Evolutionary conservation across 495 filamentous ascomycete genomes (phyloP), one percentile per base, ranked within the genome.

Genomic region (Chaetomium cochliodes): DNA sequence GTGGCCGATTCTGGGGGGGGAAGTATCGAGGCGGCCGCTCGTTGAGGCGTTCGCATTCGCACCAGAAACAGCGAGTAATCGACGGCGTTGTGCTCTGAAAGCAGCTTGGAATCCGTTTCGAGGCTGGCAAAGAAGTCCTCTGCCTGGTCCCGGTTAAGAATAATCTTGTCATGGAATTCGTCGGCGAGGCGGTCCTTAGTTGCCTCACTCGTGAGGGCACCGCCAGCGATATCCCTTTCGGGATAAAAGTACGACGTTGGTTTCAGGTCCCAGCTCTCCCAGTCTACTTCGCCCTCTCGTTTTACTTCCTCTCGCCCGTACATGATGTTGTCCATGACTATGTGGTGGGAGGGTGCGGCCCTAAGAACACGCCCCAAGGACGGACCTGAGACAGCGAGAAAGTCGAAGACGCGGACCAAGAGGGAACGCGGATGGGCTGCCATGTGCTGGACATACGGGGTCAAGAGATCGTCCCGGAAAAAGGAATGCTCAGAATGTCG

Each of bases 191-290:
- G 81, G 37, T 77, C 78, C 66, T 86, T 80, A 13, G 86, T 87
- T 3, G 80, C 81, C 56, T 88, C 77, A 50, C 82, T 84, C 0
- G 87, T 79, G 0, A 91, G 75, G 0, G 76, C 73, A 0, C 84
- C 85, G 2, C 84, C 85, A 0, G 87, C 75, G 11, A 91, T 78
- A 60, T 91, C 88, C 1, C 88, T 77, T 74, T 90, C 87, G 0
- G 88, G 88, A 65, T 85, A 89, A 77, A 90, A 90, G 72, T 90
- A 91, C 44, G 84, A 83, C 25, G 80, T 84, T 0, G 88, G 88
- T 67, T 91, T 91, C 18, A 91, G 82, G 47, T 91, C 88, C 77
- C 86, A 90, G 0, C 81, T 82, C 63, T 90, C 86, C 87, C 87
- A 91, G 11, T 80, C 75, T 0, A 76, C 73, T 3, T 77, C 68